Evolutionary conservation across 305 asterid species (phyloP).

Genomic region (Lippia alba): DNA sequence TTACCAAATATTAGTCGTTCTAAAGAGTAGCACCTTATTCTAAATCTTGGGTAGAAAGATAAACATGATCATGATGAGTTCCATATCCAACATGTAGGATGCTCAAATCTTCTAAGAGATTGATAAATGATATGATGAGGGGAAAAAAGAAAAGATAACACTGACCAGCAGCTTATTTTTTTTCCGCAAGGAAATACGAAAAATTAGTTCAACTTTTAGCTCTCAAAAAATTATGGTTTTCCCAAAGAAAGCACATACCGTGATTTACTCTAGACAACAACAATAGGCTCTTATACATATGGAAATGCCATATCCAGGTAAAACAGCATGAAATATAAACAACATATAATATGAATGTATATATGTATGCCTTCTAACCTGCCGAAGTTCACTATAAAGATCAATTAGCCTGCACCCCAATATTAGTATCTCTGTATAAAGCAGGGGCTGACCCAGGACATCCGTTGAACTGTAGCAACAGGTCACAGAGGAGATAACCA

Average conservation of each 20-base stretch:
- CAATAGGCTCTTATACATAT: slow-evolving; percentile 5
- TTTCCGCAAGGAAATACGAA: slow-evolving; percentile 8
- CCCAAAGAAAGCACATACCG: slow-evolving; percentile 8
- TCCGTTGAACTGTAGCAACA: slow-evolving; percentile 52
- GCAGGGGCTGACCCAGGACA: slow-evolving; percentile 47
- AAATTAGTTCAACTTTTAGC: slow-evolving; percentile 15
- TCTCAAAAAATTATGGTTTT: not conserved
- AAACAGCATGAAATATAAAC: too few relatives aligned
- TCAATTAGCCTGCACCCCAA: slow-evolving; percentile 77
- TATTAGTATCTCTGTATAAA: slow-evolving; percentile 57
- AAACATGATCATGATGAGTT: not conserved
- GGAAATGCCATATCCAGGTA: not conserved
- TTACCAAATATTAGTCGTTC: slow-evolving; percentile 19
- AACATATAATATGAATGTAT: not conserved
- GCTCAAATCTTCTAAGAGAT: slow-evolving; percentile 15
- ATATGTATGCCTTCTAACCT: slow-evolving; percentile 59
- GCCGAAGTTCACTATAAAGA: slow-evolving; percentile 93
- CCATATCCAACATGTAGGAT: slow-evolving; percentile 3
- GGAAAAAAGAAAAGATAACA: slow-evolving; percentile 2
- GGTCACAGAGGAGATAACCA: slow-evolving; percentile 61
- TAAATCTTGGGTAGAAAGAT: slow-evolving; percentile 7
- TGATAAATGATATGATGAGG: not conserved
- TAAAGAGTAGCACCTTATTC: slow-evolving; percentile 19
- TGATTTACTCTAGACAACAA: slow-evolving; percentile 16
- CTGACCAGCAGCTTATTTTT: slow-evolving; percentile 10